Base-by-base conservation (phyloP, 2,329 filamentous ascomycete genomes). In the Parascedosporium putredinis region DNA sequence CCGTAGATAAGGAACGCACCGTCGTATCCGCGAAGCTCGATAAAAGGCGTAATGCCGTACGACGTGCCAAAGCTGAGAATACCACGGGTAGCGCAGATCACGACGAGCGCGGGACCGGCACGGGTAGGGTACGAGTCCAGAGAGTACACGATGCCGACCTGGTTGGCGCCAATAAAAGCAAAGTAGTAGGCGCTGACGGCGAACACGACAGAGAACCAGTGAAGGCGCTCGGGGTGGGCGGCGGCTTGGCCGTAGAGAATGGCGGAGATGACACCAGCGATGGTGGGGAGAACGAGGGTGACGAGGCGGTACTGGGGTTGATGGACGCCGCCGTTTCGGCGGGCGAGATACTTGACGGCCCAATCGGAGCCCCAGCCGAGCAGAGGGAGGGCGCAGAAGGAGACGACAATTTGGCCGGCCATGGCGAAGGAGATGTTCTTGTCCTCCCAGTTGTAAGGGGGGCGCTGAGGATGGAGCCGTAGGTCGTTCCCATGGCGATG, bases 401-500 rank as follows among this genome's bases (percentile, higher is more conserved):
- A 59, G 3, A 59, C 60, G 1, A 68, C 55, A 10, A 70, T 69
- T 47, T 71, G 67, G 0, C 66, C 67, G 5, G 59, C 59, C 52
- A 66, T 66, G 25, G 65, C 62, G 54, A 69, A 70, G 47, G 59
- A 61, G 3, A 63, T 57, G 9, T 57, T 60, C 16, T 55, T 58
- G 3, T 62, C 53, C 2, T 63, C 59, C 64, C 66, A 70, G 52
- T 60, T 62, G 54, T 70, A 70, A 0, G 64, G 64, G 1, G 50
- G 2, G 54, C 53, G 3, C 60, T 58, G 16, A 70, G 47, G 31
- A 70, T 64, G 27, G 50, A 59, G 18, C 63, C 60, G 51, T 69
- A 71, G 0, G 67, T 70, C 1, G 67, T 69, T 5, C 63, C 64
- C 16, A 71, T 63, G n/a, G 65, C 67, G 20, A 72, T 64, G 51